Evolutionary conservation across 495 filamentous ascomycete species (phyloP), one percentile per base, ranked within the genome.

Genomic region (Cladorrhinum samala): DNA sequence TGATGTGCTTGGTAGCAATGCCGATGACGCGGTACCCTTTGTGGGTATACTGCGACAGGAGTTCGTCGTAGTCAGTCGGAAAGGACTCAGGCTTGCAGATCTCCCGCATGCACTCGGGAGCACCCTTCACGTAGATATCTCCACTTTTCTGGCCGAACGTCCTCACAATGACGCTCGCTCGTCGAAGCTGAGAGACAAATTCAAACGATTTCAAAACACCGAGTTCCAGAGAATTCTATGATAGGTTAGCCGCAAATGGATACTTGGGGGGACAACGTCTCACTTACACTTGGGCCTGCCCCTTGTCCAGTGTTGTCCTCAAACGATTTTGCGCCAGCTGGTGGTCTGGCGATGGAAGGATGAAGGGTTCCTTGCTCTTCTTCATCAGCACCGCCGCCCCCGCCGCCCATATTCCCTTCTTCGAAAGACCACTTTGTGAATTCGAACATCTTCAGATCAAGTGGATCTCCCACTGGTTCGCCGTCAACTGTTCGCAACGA

Each of bases 361-460:
- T 83, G 81, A 18, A 87, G 70, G 49, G 80, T 77, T 59, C 85
- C 69, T 65, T 88, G 74, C 60, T 87, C 76, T 55, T 89, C 77
- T 52, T 86, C 77, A 49, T 87, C 74, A 44, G 66, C 60, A 60
- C 75, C 72, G 61, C 79, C 72, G 24, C 73, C 65, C 20, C 75
- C 74, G 24, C 73, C 65, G 21, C 75, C 74, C 56, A 85, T 79
- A 33, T 79, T 84, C 2, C 90, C 88, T 72, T 99, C 93, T 64
- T 95, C 84, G 58, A 85, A 99, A 1, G 82, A 80, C 94, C 94
- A 99, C 5, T 81, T 80, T 1, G 94, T 99, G 60, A 96, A 99
- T 60, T 95, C 84, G 64, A 99, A 99, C 94, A 99, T 99, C 64
- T 97, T 97, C 42, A 96, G 72, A 68, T 99, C 94, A 13, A 99